phyloP scores from a whole-genome alignment of 345 rosid genomes.

The Conringia planisiliqua region DNA sequence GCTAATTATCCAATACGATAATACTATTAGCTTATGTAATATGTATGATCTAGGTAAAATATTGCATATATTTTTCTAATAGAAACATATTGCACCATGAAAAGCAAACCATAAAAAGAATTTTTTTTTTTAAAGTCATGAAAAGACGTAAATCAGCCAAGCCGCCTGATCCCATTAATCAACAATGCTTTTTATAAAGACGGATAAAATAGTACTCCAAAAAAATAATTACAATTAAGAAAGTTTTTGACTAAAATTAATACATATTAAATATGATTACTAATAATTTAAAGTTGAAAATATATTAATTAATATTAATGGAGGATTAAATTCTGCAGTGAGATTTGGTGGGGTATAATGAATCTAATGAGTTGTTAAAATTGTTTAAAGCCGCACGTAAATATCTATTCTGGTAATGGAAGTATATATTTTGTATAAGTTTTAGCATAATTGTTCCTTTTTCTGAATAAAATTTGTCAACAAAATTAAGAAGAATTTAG shows the following conservation, averaged over 20 bases:
- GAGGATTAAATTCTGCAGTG: too few relatives aligned
- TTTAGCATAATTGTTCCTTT: not conserved
- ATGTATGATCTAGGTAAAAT: not conserved
- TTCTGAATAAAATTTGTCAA: not conserved
- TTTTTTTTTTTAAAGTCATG: too few relatives aligned
- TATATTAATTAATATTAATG: not conserved
- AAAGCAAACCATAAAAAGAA: not conserved
- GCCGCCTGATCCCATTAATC: slow-evolving; percentile 24
- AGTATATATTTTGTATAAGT: not conserved
- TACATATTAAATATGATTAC: not conserved
- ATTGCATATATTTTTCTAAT: not conserved
- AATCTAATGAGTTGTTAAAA: not conserved
- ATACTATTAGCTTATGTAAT: not conserved
- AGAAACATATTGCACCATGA: not conserved
- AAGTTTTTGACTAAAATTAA: not conserved
- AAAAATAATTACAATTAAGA: not conserved
- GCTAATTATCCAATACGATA: not conserved
- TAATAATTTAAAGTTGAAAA: not conserved
- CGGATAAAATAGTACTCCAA: not conserved
- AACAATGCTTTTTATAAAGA: not conserved
- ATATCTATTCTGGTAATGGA: not conserved
- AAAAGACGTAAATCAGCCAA: not conserved
- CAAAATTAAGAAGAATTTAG: not conserved
- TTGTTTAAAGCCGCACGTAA: not conserved
- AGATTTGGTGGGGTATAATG: not conserved